Base-by-base conservation (phyloP, 306 rosid genomes). In the Begonia masoniana region DNA sequence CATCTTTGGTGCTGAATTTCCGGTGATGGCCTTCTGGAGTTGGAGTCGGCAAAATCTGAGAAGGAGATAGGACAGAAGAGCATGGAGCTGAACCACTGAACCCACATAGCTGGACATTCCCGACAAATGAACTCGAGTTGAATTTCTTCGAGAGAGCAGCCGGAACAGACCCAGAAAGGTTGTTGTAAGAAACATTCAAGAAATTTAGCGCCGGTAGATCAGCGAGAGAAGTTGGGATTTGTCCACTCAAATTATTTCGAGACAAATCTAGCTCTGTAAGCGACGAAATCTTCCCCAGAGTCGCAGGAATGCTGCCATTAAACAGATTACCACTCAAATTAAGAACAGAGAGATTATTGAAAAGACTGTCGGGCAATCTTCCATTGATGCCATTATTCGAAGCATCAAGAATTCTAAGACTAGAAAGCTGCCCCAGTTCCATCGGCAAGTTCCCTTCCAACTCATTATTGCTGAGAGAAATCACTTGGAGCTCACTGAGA, bases 131-230 rank as follows among this genome's bases (percentile, higher is more conserved):
- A 65, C 84, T 84, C 12, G 77, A 61, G 67, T 82, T 77, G 62
- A 88, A 88, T 57, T 77, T 84, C 31, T 65, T 59, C 1, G 82
- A 67, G 19, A 88, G 84, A 15, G 26, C 10, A 14, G 65, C 13
- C 7, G 97, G 97, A 45, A 88, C 97, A 11, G 78, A 66, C 17
- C 97, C 97, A 13, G 95, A 79, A 41, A 88, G 88, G 50, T 79
- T 66, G 54, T 88, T 88, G 65, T 82, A 63, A 10, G 97, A 88
- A 54, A 88, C 95, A 58, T 84, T 79, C 63, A 88, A 78, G 58
- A 62, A 69, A 45, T 3, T 57, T 14, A 88, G 95, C 53, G 58
- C 67, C 6, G 50, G 16, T 31, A 88, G 69, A 63, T 59, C 62
- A 45, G 63, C 57, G 21, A 84, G 65, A 47, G 97, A 71, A 52